Evolutionary conservation across 257 asterid genomes (phyloP), one percentile per base, ranked within the genome.

Genomic region (Cynanchum wilfordii): DNA sequence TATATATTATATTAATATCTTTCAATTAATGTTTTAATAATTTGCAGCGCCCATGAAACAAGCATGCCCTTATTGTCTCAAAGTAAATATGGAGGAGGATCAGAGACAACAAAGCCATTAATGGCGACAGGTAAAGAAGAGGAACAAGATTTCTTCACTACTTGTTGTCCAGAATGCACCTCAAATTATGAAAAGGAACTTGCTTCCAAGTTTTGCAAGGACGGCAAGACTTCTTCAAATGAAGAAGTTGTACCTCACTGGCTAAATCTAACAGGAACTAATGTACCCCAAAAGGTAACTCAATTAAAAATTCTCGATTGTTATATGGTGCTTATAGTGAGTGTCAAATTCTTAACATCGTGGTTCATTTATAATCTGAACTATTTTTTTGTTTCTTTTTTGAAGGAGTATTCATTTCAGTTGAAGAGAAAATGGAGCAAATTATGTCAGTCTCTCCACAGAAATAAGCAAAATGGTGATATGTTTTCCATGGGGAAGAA

Each of bases 351-450:
- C n/a, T n/a, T n/a, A n/a, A n/a, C n/a, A n/a, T n/a, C n/a, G n/a
- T n/a, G n/a, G n/a, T n/a, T n/a, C n/a, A n/a, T n/a, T n/a, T n/a
- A n/a, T 42, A 13, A 50, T 4, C 36, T n/a, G 47, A 54, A 68
- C 20, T 33, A 62, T 27, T 16, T 24, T 40, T 65, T n/a, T 10
- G 20, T 1, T 62, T 78, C 71, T 42, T 10, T 36, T 36, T 36
- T 36, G 3, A 83, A 92, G 95, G 93, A 90, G 22, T 88, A 85
- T 74, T 73, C 85, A 54, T 67, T 77, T 72, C 79, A 86, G 49
- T 69, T 90, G 79, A 87, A 84, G 90, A 84, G 84, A 51, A 89
- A 87, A 80, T 93, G 92, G 83, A 93, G 84, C 92, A 86, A 81
- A 27, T 47, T 84, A 56, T 93, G 97, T 84, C 84, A 78, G 69